Evolutionary conservation across 441 rosid species (phyloP), one percentile per base, ranked within the genome.

Genomic region (Jatropha podagrica): DNA sequence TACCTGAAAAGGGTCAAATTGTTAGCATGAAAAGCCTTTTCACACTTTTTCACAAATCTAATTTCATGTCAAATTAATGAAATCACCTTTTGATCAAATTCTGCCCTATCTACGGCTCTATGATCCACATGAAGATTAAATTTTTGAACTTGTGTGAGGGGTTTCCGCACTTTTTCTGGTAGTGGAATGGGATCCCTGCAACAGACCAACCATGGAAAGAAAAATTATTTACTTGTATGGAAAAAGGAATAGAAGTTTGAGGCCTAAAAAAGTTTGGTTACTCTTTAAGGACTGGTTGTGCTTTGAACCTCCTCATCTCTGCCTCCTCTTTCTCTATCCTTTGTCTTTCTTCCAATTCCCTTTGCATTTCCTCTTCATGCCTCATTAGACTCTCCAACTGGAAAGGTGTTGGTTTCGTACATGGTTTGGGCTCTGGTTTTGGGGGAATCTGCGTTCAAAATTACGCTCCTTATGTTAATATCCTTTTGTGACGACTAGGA

Each of bases 101-200:
- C 99, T 76, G 95, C 92, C 83, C 99, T 87, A 42, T 89, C 97
- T 4, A 81, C 89, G 0, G 95, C 95, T 41, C 99, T 88, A 27
- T 83, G 78, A 55, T 91, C 90, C n/a, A 86, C 87, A 76, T 88
- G 92, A 72, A 88, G 97, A 69, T 88, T 88, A 65, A 96, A 88
- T 77, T 86, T 85, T 75, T 92, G 89, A 61, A 96, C 90, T 77
- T 90, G 90, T 12, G 96, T 94, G 63, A 96, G 91, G 15, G 99
- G 98, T 80, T 76, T 94, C 42, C 98, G 87, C 62, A 83, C 88
- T 86, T 88, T 96, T 84, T 89, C 98, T 18, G 94, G 98, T 74
- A 91, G 81, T 42, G 97, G 98, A 81, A 92, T 86, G 52, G 98
- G 96, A 71, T 96, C 98, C 81, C 99, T 96, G 89, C 71, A 44